These are phyloP conservation scores for Withania somnifera DNA, from an alignment of 305 asterid species.

Conservation along the genomic window DNA sequence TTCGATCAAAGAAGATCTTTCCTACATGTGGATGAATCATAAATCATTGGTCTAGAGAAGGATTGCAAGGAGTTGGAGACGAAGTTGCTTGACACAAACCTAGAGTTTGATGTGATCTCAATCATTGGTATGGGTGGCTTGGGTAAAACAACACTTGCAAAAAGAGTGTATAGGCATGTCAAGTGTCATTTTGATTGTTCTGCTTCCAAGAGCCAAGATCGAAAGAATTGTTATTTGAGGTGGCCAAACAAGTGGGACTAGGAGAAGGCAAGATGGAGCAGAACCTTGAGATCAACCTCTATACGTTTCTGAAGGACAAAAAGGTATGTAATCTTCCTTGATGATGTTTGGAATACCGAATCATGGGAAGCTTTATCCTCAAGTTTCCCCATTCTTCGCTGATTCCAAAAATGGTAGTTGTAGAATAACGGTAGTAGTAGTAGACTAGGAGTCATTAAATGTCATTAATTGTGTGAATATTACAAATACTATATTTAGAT, in stretches of 20 bases:
- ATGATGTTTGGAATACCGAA: slow-evolving; percentile 5
- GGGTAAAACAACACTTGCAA: slow-evolving; percentile 9
- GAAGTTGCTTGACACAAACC: background rate
- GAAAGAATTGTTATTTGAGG: slow-evolving; percentile 1
- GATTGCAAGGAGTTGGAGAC: background rate
- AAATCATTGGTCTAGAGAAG: slow-evolving; percentile 3
- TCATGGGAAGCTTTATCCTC: slow-evolving; percentile 3
- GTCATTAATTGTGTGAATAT: no score
- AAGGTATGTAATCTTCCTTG: slow-evolving; percentile 8
- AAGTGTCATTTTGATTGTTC: background rate
- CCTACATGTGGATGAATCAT: background rate
- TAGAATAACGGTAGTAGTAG: no score
- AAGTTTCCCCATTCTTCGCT: background rate
- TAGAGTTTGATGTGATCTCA: background rate
- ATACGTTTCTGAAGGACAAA: background rate
- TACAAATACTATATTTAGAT: no score
- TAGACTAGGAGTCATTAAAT: no score
- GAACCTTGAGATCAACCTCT: background rate
- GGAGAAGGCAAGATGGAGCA: background rate
- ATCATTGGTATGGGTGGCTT: slow-evolving; percentile 7
- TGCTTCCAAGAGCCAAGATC: slow-evolving; percentile 4
- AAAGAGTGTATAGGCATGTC: background rate
- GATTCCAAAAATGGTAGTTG: background rate
- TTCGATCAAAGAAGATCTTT: background rate
- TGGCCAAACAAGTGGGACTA: slow-evolving; percentile 13